Evolutionary conservation across 2,329 filamentous ascomycete species (phyloP).

Genomic region (Fusarium sp.): DNA sequence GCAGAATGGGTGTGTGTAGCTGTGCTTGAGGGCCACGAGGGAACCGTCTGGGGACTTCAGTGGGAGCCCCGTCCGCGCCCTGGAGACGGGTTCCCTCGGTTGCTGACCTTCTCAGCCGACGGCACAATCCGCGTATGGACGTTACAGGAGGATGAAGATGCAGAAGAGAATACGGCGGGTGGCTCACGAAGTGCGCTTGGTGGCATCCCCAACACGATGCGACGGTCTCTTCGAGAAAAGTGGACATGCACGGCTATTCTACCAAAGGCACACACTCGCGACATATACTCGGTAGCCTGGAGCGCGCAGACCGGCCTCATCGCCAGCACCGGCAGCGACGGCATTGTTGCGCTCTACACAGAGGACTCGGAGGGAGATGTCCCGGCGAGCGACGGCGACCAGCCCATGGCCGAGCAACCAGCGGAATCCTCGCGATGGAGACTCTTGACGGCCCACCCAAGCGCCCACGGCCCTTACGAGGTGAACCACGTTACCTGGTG

Average conservation of each 20-base stretch:
- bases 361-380: constrained; percentile 23
- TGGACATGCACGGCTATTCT: constrained; percentile 87
- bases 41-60: constrained; percentile 92
- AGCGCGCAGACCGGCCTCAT: constrained; percentile 83
- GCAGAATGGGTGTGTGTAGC: constrained; percentile 93
- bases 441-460: constrained; percentile 77
- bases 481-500: constrained; percentile 95
- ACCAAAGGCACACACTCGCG: constrained; percentile 82
- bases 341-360: constrained; percentile 81
- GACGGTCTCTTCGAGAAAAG: constrained; percentile 81
- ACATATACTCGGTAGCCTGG: constrained; percentile 90
- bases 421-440: constrained; percentile 72
- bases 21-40: constrained; percentile 83
- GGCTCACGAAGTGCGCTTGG: constrained; percentile 62
- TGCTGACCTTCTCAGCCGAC: constrained; percentile 91
- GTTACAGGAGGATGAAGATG: constrained; percentile 68
- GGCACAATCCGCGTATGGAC: constrained; percentile 85
- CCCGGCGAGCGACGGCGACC: constrained; percentile 46
- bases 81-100: constrained; percentile 67
- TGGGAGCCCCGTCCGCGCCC: constrained; percentile 69
- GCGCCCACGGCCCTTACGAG: constrained; percentile 92
- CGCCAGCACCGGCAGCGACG: constrained; percentile 92
- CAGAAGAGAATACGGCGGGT: constrained; percentile 45
- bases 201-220: constrained; percentile 91
- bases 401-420: constrained; percentile 45